Evolutionary conservation across 176 grass and related monocot genomes (phyloP).

Genomic region (Alopecurus myosuroides): DNA sequence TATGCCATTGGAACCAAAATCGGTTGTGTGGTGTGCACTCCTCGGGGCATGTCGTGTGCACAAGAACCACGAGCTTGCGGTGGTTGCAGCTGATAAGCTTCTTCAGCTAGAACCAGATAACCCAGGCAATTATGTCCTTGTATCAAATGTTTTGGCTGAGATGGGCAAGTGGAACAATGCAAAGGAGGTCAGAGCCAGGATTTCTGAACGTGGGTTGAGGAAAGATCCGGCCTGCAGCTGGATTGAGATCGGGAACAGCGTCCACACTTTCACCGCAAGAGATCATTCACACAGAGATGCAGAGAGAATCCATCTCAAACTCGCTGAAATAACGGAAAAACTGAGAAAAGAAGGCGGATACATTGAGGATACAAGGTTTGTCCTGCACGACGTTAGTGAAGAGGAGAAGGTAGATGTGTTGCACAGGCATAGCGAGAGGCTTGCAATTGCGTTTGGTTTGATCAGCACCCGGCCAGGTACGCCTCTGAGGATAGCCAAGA

Average conservation of each 20-base stretch:
- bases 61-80: slow-evolving; percentile 47
- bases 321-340: slow-evolving; percentile 45
- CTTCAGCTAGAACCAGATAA: slow-evolving; percentile 67
- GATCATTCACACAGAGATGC: slow-evolving; percentile 45
- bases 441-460: slow-evolving; percentile 52
- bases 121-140: slow-evolving; percentile 70
- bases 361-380: slow-evolving; percentile 55
- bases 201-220: slow-evolving; percentile 54
- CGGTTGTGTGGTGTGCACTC: slow-evolving; percentile 77
- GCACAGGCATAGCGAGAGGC: slow-evolving; percentile 61
- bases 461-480: slow-evolving; percentile 31
- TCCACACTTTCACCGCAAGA: slow-evolving; percentile 56
- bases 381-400: slow-evolving; percentile 45
- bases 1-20: slow-evolving; percentile 61
- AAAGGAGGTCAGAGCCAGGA: slow-evolving; percentile 50
- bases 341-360: slow-evolving; percentile 51
- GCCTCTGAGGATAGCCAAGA: slow-evolving; percentile 54
- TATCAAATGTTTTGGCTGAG: slow-evolving; percentile 74
- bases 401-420: slow-evolving; percentile 56
- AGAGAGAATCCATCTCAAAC: slow-evolving; percentile 50
- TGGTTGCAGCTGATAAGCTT: slow-evolving; percentile 60
- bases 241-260: slow-evolving; percentile 55
- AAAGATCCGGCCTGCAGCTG: slow-evolving; percentile 81
- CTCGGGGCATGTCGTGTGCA: slow-evolving; percentile 70
- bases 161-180: slow-evolving; percentile 68